These are phyloP conservation scores for Shiraia sp. DNA, from an alignment of 2,329 filamentous ascomycete species.

Conservation along the genomic window DNA sequence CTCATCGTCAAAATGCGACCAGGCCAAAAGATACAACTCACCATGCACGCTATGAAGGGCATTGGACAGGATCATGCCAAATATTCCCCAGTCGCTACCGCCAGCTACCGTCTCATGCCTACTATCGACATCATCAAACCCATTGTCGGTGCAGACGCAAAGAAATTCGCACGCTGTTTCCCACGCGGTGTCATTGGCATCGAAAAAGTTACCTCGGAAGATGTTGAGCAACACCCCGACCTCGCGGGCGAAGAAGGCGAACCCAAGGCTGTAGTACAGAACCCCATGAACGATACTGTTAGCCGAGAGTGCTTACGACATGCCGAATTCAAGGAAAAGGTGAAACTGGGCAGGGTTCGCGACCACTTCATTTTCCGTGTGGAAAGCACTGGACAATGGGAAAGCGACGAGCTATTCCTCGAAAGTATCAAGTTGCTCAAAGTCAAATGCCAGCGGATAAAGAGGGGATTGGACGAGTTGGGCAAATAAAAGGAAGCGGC, in stretches of 20 bases:
- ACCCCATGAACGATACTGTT: constrained; percentile 93
- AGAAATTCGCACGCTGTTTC: constrained; percentile 90
- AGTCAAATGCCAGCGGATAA: constrained; percentile 76
- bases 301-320: constrained; percentile 91
- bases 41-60: constrained; percentile 94
- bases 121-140: constrained; percentile 82
- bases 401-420: constrained; percentile 90
- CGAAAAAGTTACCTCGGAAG: constrained; percentile 69
- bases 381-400: constrained; percentile 93
- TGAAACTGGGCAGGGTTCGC: constrained; percentile 83
- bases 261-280: constrained; percentile 81
- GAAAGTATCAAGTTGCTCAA: constrained; percentile 85
- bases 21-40: constrained; percentile 81
- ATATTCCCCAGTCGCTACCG: constrained; percentile 94
- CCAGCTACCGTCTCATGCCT: constrained; percentile 87
- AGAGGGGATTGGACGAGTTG: constrained; percentile 65
- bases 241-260: constrained; percentile 79
- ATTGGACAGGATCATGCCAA: constrained; percentile 94
- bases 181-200: constrained; percentile 83
- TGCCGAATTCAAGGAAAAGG: constrained; percentile 91
- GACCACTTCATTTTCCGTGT: constrained; percentile 98
- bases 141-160: constrained; percentile 83
- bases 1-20: constrained; percentile 92
- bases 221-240: constrained; percentile 63
- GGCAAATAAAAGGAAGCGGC: constrained; percentile 19